Base-by-base conservation (phyloP, 1,284 basidiomycete species). In the Trichosporon coremiiforme region DNA sequence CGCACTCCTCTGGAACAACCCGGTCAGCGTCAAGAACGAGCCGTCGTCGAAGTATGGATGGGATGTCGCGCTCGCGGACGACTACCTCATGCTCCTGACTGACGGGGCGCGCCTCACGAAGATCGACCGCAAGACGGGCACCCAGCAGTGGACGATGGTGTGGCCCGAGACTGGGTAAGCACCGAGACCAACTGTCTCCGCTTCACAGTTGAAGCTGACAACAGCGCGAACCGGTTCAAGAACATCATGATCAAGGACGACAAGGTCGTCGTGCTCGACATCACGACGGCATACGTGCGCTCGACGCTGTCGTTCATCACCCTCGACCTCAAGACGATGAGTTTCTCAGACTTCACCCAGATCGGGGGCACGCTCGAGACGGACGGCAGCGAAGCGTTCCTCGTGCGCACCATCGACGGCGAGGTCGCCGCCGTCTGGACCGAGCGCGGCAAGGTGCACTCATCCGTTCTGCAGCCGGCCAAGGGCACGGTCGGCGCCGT, bases 261-360 rank as follows among this genome's bases (percentile, higher is more conserved):
- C 2, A 84, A 88, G 0, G 80, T 93, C 31, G 92, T 91, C 76
- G 84, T 88, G n/a, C 80, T 92, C 22, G 91, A 91, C 0, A 83
- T 92, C 33, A 85, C 89, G 1, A 90, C 57, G 13, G 57, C 57
- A 13, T 60, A 60, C 9, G 57, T 2, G 90, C 89, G 74, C 89
- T 89, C 57, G 31, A 60, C 57, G 0, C 31, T 60, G 57, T 60
- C 57, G 29, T 60, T 91, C 73, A 87, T 88, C 9, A 86, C 88
- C 31, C 80, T 89, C 15, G 85, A 88, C 66, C 80, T 89, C 2
- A 88, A 86, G 1, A 91, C 91, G 1, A 83, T 86, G 50, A 74
- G 89, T 31, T 77, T 91, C 57, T 78, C 63, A 5, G 80, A 83
- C 85, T 2, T 86, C 83, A 66, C 84, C 0, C 85, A 88, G 72